Percentiles rank a stretch among this genome's conserved stretches.
Evolutionary conservation across 2,329 filamentous ascomycete genomes (phyloP).

Genomic region (Monilinia laxa): DNA sequence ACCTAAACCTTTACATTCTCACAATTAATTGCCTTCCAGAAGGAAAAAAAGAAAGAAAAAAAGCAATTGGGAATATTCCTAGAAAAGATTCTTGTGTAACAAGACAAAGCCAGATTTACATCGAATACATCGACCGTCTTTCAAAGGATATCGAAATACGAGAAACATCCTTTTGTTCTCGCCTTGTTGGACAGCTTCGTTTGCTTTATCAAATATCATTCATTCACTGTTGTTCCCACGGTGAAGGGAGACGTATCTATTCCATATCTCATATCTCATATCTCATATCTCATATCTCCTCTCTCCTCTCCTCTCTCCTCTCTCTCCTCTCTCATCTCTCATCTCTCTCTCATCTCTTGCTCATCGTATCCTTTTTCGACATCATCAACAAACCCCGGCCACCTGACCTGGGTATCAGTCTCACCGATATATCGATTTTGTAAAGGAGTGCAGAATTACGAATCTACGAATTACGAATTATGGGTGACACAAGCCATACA

Average conservation of each 20-base stretch:
- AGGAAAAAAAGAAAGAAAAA: background rate
- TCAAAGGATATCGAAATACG: background rate
- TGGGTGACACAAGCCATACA: background rate
- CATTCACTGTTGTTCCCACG: background rate
- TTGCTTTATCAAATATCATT: background rate
- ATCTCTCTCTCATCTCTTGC: background rate
- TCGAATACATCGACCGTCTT: background rate
- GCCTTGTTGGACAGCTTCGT: background rate
- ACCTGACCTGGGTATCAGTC: background rate
- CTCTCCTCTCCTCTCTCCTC: background rate
- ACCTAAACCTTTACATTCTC: background rate
- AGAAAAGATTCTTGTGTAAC: background rate
- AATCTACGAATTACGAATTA: background rate
- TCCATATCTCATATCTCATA: background rate
- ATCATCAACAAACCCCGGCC: background rate
- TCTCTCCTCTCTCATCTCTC: background rate
- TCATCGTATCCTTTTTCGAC: background rate
- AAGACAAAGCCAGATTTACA: background rate
- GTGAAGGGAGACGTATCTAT: background rate
- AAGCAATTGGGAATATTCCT: background rate
- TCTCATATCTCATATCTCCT: background rate
- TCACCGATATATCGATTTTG: slow-evolving; percentile 4
- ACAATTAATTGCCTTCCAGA: no score
- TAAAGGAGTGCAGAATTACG: background rate
- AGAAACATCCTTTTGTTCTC: background rate